These are phyloP conservation scores for Metschnikowia vanudenii DNA, from an alignment of 805 yeast genomes.

Conservation along the genomic window DNA sequence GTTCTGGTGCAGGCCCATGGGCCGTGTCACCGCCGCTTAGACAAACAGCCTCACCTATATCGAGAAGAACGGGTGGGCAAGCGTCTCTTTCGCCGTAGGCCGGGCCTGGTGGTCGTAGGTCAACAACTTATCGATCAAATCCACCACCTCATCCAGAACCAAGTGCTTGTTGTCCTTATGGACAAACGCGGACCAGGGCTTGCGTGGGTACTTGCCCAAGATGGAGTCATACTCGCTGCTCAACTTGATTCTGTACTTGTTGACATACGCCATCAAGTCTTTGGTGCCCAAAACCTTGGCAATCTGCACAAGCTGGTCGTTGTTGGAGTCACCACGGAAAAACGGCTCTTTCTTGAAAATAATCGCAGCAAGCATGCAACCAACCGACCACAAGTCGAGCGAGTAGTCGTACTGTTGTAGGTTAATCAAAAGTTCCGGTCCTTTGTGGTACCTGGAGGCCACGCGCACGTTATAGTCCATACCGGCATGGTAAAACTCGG, in stretches of 20 bases:
- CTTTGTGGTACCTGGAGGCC: conserved; percentile 89
- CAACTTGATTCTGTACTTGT: conserved; percentile 67
- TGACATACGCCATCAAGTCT: conserved; percentile 64
- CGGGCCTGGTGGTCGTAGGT: conserved; percentile 88
- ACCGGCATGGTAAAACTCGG: conserved; percentile 89
- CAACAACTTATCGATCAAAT: conserved; percentile 74
- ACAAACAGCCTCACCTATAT: conserved; percentile 4
- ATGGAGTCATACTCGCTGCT: conserved; percentile 76
- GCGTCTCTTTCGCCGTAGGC: conserved; percentile 84
- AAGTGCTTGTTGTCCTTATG: conserved; percentile 67
- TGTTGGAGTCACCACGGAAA: conserved; percentile 87
- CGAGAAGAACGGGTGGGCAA: conserved; percentile 57
- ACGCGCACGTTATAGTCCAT: conserved; percentile 91
- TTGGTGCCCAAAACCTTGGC: conserved; percentile 86
- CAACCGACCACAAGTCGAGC: conserved; percentile 90
- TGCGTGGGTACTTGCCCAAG: conserved; percentile 64
- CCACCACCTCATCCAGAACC: conserved; percentile 66
- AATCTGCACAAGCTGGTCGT: conserved; percentile 88
- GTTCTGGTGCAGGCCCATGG: too few species aligned
- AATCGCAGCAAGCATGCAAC: conserved; percentile 89
- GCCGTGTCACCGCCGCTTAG: too few species aligned
- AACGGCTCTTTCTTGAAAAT: conserved; percentile 89
- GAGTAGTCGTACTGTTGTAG: conserved; percentile 88
- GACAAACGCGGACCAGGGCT: conserved; percentile 83
- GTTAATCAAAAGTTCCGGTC: conserved; percentile 87